These are phyloP conservation scores for Nymphaea thermarum DNA, from an alignment of 164 flowering plant genomes.

Conservation along the genomic window DNA sequence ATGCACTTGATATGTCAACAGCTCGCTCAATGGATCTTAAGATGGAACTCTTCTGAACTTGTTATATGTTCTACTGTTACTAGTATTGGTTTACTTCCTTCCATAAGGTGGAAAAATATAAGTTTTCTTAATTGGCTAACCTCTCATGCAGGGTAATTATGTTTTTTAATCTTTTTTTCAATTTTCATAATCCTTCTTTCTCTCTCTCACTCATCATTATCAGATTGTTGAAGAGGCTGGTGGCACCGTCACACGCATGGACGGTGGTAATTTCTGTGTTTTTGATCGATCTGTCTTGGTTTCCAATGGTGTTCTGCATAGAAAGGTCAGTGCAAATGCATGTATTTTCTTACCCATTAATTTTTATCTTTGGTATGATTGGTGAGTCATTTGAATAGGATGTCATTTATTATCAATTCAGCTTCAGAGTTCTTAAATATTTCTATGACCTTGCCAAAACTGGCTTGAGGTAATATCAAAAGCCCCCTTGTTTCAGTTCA, in stretches of 20 bases:
- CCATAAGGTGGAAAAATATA: too few species aligned
- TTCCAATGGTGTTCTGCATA: conserved; percentile 68
- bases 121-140: too few species aligned
- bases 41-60: too few species aligned
- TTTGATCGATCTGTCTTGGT: conserved; percentile 92
- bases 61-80: too few species aligned
- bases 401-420: neutral
- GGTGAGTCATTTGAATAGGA: neutral
- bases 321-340: conserved; percentile 34
- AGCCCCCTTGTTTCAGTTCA: too few species aligned
- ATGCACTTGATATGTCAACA: too few species aligned
- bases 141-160: neutral
- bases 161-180: neutral
- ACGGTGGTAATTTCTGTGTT: conserved; percentile 72
- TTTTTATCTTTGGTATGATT: neutral
- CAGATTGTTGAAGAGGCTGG: conserved; percentile 99
- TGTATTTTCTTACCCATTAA: neutral
- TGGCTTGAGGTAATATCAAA: too few species aligned
- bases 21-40: too few species aligned
- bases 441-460: too few species aligned
- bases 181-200: neutral
- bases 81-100: too few species aligned
- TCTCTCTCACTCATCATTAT: neutral
- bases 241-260: conserved; percentile 79
- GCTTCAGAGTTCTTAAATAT: too few species aligned